phyloP scores from a whole-genome alignment of 2,329 filamentous ascomycete species.

The Penicillium sp. region DNA sequence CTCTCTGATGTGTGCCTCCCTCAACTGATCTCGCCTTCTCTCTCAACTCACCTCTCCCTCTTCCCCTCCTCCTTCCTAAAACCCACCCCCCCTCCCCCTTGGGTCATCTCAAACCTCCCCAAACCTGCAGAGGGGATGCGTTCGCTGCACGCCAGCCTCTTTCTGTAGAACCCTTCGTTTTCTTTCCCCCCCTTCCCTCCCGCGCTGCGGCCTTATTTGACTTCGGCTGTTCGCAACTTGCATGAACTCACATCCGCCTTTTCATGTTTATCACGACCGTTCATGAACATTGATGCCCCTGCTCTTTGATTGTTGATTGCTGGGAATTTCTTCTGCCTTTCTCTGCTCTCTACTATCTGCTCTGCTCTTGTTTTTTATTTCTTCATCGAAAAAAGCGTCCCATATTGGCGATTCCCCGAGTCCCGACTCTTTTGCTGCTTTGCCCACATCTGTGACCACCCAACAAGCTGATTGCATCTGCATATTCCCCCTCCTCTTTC shows the following conservation, averaged over 20 bases:
- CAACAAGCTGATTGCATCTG: constrained; percentile 2
- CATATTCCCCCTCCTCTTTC: background rate
- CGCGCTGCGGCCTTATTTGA: constrained; percentile 23
- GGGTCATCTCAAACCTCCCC: constrained; percentile 19
- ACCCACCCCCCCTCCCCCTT: constrained; percentile 8
- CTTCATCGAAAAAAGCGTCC: background rate
- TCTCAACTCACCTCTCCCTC: background rate
- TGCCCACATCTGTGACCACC: background rate
- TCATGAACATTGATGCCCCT: constrained; percentile 36
- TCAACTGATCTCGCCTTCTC: constrained; percentile 10
- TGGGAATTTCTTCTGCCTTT: background rate
- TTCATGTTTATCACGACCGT: constrained; percentile 33
- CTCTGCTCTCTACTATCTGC: background rate
- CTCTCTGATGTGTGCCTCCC: constrained; percentile 25
- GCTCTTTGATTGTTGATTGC: constrained; percentile 20
- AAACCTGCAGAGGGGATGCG: constrained; percentile 28
- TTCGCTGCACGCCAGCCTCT: constrained; percentile 32
- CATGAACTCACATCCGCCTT: constrained; percentile 10
- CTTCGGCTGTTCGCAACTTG: constrained; percentile 10
- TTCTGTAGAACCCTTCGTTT: constrained; percentile 14
- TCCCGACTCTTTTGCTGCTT: constrained; percentile 22
- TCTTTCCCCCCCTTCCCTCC: constrained; percentile 8
- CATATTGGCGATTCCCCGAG: constrained; percentile 11
- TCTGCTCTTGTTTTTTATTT: background rate
- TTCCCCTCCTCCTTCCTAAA: background rate